phyloP scores from a whole-genome alignment of 805 yeast genomes.

The Lachancea mirantina region DNA sequence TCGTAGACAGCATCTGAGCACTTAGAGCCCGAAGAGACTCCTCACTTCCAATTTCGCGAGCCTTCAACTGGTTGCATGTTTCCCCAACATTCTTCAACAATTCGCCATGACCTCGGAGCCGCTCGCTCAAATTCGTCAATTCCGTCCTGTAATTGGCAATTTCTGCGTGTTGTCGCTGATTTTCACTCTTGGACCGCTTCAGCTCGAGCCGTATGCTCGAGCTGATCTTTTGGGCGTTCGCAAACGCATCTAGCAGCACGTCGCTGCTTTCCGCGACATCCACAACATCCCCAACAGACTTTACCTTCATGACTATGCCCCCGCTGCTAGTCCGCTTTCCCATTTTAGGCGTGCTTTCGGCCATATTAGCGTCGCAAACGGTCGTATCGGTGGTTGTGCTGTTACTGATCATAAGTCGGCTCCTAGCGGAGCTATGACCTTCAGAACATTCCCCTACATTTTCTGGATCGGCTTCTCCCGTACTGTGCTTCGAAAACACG shows the following conservation, averaged over 20 bases:
- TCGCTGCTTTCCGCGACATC: constrained; percentile 38
- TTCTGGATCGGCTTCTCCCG: constrained; percentile 1
- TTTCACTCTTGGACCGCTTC: constrained; percentile 24
- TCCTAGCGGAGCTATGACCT: background rate
- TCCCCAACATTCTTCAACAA: constrained; percentile 20
- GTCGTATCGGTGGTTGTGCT: constrained; percentile 6
- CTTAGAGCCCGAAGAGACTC: too few relatives aligned
- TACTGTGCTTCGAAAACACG: constrained; percentile 25
- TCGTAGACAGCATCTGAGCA: too few relatives aligned
- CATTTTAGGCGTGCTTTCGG: constrained; percentile 7
- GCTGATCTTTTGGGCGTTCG: constrained; percentile 34
- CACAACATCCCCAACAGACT: constrained; percentile 25
- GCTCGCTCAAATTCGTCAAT: constrained; percentile 16
- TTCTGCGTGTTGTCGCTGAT: constrained; percentile 21
- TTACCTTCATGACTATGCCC: constrained; percentile 1
- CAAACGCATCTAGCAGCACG: constrained; percentile 35
- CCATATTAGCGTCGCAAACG: background rate
- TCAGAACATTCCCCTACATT: background rate
- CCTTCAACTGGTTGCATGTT: constrained; percentile 16
- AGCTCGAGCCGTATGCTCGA: constrained; percentile 29
- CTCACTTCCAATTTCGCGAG: constrained; percentile 21
- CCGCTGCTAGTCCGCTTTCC: background rate
- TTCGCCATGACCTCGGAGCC: constrained; percentile 20
- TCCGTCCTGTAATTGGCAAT: constrained; percentile 20
- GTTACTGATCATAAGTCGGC: constrained; percentile 1